Evolutionary conservation across 2,329 filamentous ascomycete genomes (phyloP), one percentile per base, ranked within the genome.

Genomic region (Venturia pyrina): DNA sequence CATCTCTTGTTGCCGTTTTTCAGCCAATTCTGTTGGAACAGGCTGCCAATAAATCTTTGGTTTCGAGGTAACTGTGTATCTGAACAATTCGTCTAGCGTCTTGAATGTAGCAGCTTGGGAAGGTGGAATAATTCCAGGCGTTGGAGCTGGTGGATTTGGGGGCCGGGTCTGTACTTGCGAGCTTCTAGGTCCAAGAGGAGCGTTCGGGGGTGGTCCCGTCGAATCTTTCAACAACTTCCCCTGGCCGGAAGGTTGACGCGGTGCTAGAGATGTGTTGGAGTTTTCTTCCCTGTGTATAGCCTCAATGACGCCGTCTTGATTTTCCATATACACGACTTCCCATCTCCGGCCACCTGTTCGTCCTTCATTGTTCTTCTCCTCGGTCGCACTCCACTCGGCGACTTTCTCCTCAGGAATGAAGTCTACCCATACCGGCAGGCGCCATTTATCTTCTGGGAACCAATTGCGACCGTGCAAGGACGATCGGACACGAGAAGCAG

Each of bases 401-500:
- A 96, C 82, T 69, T 86, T 85, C 34, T 91, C 86, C 21, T 89
- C 84, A 0, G 93, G 93, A 24, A 98, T 83, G 74, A 95, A 98
- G 74, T 99, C 95, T 3, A 91, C 90, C 85, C 89, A 96, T 0
- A 98, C 82, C 0, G 87, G 83, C 74, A 95, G 96, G 41, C 95
- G 85, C 70, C 88, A 90, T 67, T 88, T 86, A 77, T 98, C 66
- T n/a, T 64, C 93, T 67, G 92, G 86, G 0, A 93, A 93, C 91
- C 93, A 98, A 44, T 92, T 84, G 28, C 83, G 84, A 66, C 87
- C 85, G 76, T 99, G 93, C 1, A 98, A 80, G 2, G 84, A 83
- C 11, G 85, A 83, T 62, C 93, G 89, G 10, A 90, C 92, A 28
- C 91, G 85, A 0, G 88, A 86, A 4, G 95, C 95, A 3, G 89